Base-by-base conservation (phyloP, 352 stramenopile genomes). In the Phytophthora pini region DNA sequence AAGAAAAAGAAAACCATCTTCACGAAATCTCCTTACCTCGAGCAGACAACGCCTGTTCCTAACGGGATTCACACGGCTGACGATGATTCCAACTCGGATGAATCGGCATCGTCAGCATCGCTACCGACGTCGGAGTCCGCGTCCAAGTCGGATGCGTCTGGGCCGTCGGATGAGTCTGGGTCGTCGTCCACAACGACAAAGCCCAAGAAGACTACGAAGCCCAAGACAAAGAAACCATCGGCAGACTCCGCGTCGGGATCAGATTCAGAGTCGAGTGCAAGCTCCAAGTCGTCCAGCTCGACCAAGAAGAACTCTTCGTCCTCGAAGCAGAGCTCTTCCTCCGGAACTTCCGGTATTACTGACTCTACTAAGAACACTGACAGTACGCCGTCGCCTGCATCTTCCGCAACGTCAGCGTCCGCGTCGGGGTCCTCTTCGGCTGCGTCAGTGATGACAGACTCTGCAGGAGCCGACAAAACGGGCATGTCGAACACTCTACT, bases 21-120 rank as follows among this genome's bases (percentile, higher is more conserved):
- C 24, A 79, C 70, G 39, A 72, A 67, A 49, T 79, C 70, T 7
- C 70, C 70, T 20, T 76, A 61, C 32, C 58, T 79, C 11, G 41
- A 68, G 51, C 50, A 71, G 32, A 60, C 70, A 26, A 79, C 70
- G 11, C 70, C 70, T 31, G 70, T 72, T 43, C 70, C 70, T 11
- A 73, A 79, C 22, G 70, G 43, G 32, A 73, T 76, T 34, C 49
- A 56, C 1, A 68, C 65, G 5, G 61, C 68, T 0, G 11, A 60
- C n/a, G 32, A 65, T 8, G 47, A 68, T 15, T 52, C 49, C 4
- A 39, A 45, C 15, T 64, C 54, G 9, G 50, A 68, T 5, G 45
- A 60, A 10, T 65, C 65, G 12, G 46, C 29, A 26, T 26, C 24
- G 24, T 65, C 65, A 3, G 31, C 31, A 15, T 62, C 65, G 6